Evolutionary conservation across 2,329 filamentous ascomycete genomes (phyloP).

Genomic region (Akanthomyces lecanii): DNA sequence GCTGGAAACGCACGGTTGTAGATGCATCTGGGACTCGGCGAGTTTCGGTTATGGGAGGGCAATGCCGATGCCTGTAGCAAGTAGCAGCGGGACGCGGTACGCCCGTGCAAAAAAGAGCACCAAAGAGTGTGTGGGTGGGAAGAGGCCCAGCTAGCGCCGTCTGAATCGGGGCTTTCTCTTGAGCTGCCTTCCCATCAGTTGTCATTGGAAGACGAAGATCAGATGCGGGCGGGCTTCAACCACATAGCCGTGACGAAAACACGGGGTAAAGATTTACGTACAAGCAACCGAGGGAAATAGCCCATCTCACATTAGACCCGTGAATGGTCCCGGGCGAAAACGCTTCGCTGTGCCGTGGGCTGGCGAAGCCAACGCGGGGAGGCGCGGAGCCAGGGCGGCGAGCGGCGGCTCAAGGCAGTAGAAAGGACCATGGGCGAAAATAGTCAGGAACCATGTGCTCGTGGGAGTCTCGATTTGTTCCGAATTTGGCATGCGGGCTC

Average conservation of each 20-base stretch:
- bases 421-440: conserved; percentile 9
- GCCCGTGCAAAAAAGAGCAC: not conserved
- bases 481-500: conserved; percentile 9
- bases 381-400: conserved; percentile 12
- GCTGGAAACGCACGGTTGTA: not conserved
- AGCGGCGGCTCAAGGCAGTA: conserved; percentile 14
- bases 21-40: conserved; percentile 12
- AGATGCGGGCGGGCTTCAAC: conserved; percentile 1
- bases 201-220: not conserved
- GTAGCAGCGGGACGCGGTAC: not conserved
- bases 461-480: conserved; percentile 3
- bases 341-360: conserved; percentile 10
- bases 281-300: conserved; percentile 16
- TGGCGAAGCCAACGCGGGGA: not conserved
- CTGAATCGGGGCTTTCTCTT: conserved; percentile 1
- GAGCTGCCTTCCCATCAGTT: not conserved
- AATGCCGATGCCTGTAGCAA: conserved; percentile 5
- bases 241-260: conserved; percentile 15
- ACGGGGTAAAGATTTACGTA: conserved; percentile 15
- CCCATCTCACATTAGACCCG: conserved; percentile 2
- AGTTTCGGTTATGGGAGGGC: conserved; percentile 11
- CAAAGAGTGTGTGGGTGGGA: not conserved
- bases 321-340: conserved; percentile 9
- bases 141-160: not conserved
- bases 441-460: conserved; percentile 17